Evolutionary conservation across 768 basidiomycete genomes (phyloP).

Genomic region (Pholiota conissans): DNA sequence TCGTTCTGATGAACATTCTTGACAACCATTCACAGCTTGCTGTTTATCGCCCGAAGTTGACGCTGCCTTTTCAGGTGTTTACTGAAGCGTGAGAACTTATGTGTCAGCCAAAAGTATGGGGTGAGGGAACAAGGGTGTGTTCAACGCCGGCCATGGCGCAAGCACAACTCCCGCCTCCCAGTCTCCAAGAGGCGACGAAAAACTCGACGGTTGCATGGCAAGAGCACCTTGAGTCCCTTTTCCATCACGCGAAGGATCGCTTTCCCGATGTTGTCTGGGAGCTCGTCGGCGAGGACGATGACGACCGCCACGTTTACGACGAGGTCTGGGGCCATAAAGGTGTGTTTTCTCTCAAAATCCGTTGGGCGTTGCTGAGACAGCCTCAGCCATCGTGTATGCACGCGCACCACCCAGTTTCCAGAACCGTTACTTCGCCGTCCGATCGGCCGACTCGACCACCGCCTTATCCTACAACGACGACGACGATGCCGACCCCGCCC

Average conservation of each 20-base stretch:
- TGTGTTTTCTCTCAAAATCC: slow-evolving; percentile 31
- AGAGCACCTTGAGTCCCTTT: slow-evolving; percentile 73
- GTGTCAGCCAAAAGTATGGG: too few species aligned
- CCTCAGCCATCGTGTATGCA: slow-evolving; percentile 87
- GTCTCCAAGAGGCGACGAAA: slow-evolving; percentile 63
- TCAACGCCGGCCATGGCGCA: slow-evolving; percentile 3
- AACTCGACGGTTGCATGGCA: slow-evolving; percentile 79
- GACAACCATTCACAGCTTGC: too few species aligned
- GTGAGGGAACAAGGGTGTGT: too few species aligned
- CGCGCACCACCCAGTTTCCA: slow-evolving; percentile 93
- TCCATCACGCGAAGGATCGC: slow-evolving; percentile 81
- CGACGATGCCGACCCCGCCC: slow-evolving; percentile 40
- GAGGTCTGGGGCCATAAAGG: slow-evolving; percentile 97
- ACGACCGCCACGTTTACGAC: slow-evolving; percentile 43
- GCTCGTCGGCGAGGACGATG: slow-evolving; percentile 50
- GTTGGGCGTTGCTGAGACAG: background rate
- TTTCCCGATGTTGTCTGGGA: slow-evolving; percentile 99
- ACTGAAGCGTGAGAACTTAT: too few species aligned
- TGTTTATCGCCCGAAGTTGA: too few species aligned
- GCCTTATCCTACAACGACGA: slow-evolving; percentile 13
- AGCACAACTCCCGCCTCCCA: slow-evolving; percentile 38
- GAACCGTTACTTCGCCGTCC: slow-evolving; percentile 73
- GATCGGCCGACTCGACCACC: slow-evolving; percentile 30
- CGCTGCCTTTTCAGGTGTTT: too few species aligned
- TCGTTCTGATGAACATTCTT: too few species aligned